phyloP scores from a whole-genome alignment of 169 alveolate species.

The Plasmodium adleri region DNA sequence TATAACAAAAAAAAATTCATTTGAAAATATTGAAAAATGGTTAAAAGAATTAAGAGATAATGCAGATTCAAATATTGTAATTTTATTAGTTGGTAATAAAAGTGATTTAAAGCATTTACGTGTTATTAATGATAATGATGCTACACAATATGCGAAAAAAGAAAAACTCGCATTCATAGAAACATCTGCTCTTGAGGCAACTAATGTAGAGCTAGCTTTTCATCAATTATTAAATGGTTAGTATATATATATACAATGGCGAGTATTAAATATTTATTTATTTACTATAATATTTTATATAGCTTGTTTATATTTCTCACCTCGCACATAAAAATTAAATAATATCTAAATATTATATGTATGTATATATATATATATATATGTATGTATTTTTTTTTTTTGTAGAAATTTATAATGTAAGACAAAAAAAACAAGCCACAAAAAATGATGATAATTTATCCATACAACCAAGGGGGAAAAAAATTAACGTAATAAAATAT shows the following conservation, averaged over 20 bases:
- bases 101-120: slow-evolving; percentile 93
- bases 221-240: slow-evolving; percentile 76
- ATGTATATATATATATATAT: no score
- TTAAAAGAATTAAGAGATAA: slow-evolving; percentile 96
- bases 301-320: no score
- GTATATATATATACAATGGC: slow-evolving; percentile 3
- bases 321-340: no score
- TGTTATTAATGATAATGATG: slow-evolving; percentile 95
- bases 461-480: slow-evolving; percentile 76
- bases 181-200: slow-evolving; percentile 96
- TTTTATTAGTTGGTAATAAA: slow-evolving; percentile 98
- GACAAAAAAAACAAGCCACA: slow-evolving; percentile 73
- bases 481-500: slow-evolving; percentile 44
- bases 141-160: slow-evolving; percentile 91
- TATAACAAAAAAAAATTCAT: slow-evolving; percentile 95
- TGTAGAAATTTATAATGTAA: slow-evolving; percentile 72
- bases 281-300: no score
- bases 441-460: slow-evolving; percentile 68
- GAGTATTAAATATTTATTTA: no score
- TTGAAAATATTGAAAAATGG: slow-evolving; percentile 97
- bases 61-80: slow-evolving; percentile 96
- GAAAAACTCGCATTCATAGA: slow-evolving; percentile 95
- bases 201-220: slow-evolving; percentile 97
- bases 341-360: no score
- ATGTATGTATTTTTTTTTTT: no score